Conservation (phyloP, 139 green algal genomes). For the Microglena sp. region DNA sequence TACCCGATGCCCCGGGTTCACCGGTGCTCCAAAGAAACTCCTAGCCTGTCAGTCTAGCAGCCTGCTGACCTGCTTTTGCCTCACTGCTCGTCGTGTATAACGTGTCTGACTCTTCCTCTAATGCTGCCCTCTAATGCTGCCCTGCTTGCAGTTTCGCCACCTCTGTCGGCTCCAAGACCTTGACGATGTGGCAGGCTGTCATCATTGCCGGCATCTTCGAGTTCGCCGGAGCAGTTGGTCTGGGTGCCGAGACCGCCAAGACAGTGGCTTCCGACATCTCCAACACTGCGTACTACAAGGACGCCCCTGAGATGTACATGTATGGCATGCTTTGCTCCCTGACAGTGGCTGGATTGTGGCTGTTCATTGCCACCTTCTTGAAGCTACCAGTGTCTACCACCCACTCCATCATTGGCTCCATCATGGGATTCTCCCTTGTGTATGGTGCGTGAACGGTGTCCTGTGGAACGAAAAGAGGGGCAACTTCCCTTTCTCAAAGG, state of each 20-base stretch:
- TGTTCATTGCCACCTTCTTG: slow-evolving; percentile 30
- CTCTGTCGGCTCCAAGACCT: slow-evolving; percentile 29
- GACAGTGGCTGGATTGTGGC: slow-evolving; percentile 22
- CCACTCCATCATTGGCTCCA: slow-evolving; percentile 35
- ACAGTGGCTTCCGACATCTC: slow-evolving; percentile 29
- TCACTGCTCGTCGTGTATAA: too few species aligned
- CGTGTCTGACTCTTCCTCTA: too few species aligned
- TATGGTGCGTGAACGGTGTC: slow-evolving; percentile 14
- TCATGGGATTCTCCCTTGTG: slow-evolving; percentile 32
- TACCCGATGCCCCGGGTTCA: too few species aligned
- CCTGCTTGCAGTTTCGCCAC: too few species aligned
- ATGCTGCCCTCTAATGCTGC: too few species aligned
- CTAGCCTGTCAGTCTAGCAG: too few species aligned
- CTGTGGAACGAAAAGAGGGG: slow-evolving; percentile 20
- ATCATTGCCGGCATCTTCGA: slow-evolving; percentile 32
- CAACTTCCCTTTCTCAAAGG: slow-evolving; percentile 13
- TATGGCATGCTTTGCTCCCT: slow-evolving; percentile 16
- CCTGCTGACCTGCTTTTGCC: too few species aligned
- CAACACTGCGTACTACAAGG: slow-evolving; percentile 7
- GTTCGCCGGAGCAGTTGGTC: slow-evolving; percentile 31
- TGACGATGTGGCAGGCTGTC: slow-evolving; percentile 26
- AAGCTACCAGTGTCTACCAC: slow-evolving; percentile 48
- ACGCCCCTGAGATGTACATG: slow-evolving; percentile 26
- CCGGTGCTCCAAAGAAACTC: too few species aligned
- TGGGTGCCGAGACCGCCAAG: slow-evolving; percentile 19